A percentile compares a stretch with the other conserved stretches of the same genome.
phyloP scores from a whole-genome alignment of 257 asterid species.

The Nicotiana tabacum region DNA sequence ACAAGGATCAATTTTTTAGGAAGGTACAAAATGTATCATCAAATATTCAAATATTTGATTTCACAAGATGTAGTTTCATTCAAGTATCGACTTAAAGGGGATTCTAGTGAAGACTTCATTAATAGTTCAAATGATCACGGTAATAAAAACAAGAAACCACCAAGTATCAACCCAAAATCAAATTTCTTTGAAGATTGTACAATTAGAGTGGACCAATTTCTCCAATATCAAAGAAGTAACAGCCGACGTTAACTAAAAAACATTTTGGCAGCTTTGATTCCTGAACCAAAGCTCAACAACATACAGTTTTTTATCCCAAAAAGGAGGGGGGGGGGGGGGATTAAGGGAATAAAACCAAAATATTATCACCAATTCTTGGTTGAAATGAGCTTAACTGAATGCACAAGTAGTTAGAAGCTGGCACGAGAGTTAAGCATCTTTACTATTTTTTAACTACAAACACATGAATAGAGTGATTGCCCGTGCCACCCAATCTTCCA shows the following conservation, averaged over 20 bases:
- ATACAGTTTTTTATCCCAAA: no score
- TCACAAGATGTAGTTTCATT: no score
- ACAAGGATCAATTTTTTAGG: no score
- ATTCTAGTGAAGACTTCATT: no score
- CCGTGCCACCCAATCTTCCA: conserved; percentile 20
- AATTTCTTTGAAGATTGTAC: neutral
- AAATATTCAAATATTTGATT: no score
- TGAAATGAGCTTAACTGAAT: neutral
- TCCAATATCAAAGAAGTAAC: neutral
- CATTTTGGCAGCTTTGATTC: no score
- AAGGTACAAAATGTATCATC: no score
- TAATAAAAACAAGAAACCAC: no score
- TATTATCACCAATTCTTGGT: conserved; percentile 12
- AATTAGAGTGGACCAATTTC: neutral
- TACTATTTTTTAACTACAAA: conserved; percentile 33
- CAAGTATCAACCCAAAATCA: neutral
- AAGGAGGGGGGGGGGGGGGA: no score
- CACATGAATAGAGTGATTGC: conserved; percentile 56
- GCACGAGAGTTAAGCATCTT: conserved; percentile 22
- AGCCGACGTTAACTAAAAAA: no score
- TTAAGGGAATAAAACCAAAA: neutral
- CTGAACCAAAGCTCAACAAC: no score
- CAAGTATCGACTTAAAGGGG: neutral
- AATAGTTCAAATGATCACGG: no score
- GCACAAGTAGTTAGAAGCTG: conserved; percentile 26